Evolutionary conservation across 2,329 filamentous ascomycete genomes (phyloP), one percentile per base, ranked within the genome.

Genomic region (Calonectria pseudoreteaudii): DNA sequence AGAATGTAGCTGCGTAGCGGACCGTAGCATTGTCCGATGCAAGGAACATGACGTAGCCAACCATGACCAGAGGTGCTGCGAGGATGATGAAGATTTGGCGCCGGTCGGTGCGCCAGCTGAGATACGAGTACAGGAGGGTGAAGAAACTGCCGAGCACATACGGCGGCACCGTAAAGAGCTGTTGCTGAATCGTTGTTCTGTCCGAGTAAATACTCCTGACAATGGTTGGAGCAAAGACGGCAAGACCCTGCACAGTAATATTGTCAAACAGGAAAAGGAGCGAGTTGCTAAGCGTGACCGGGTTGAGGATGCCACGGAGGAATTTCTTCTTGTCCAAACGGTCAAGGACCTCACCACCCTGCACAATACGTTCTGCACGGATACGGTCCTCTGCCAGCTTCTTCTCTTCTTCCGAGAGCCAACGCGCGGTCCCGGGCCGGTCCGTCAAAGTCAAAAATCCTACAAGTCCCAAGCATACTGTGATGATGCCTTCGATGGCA

Each of bases 191-290:
- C 14, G 90, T 87, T 14, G 84, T 86, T 52, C 83, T 80, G 18
- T 87, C 79, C 0, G 90, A 90, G 76, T 93, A 93, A 77, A 93
- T 92, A 1, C 89, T 91, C 38, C 82, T 83, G 64, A 93, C 90
- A 69, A 93, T 93, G 0, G 91, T 92, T 0, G 91, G 91, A 0
- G 87, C 84, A 81, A 93, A 93, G 86, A 93, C 93, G 18, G 89
- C 90, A 1, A 93, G 85, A 4, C 91, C 91, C 79, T 92, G 90
- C 2, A 93, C 91, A 0, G 91, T 93, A 77, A 93, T 88, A 81
- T 92, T 93, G 85, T 91, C 85, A 65, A 93, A 86, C 2, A 92
- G 83, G 83, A 92, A 92, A 76, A 92, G 88, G 72, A 90, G 84
- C 0, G 89, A 81, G 0, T 87, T 90, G 1, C 80, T 80, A 0